These are phyloP conservation scores for Mollisia scopiformis DNA, from an alignment of 2,329 filamentous ascomycete genomes.

Conservation along the genomic window DNA sequence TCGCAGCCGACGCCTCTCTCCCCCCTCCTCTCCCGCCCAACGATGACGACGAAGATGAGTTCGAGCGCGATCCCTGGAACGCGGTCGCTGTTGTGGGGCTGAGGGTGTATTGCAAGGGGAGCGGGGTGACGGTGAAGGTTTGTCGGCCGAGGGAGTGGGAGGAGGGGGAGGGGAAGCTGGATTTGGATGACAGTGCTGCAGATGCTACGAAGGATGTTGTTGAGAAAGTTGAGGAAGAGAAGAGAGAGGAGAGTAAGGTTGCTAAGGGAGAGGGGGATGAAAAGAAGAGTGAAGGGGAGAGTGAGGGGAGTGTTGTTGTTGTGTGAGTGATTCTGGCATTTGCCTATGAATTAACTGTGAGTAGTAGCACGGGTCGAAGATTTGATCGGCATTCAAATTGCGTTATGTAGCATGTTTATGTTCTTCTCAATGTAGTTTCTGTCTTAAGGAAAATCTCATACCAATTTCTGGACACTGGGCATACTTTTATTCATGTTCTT, in stretches of 20 bases:
- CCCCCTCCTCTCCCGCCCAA: slow-evolving; percentile 16
- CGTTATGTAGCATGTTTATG: background rate
- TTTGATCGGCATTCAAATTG: background rate
- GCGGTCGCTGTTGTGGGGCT: slow-evolving; percentile 64
- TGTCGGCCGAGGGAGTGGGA: slow-evolving; percentile 27
- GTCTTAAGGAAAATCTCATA: no score
- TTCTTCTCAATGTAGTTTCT: background rate
- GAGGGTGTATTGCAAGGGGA: slow-evolving; percentile 58
- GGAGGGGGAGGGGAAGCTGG: slow-evolving; percentile 36
- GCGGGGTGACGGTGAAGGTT: slow-evolving; percentile 31
- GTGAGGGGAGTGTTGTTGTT: slow-evolving; percentile 10
- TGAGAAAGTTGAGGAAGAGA: slow-evolving; percentile 14
- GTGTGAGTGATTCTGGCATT: background rate
- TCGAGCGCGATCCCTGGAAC: slow-evolving; percentile 63
- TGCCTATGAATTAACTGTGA: background rate
- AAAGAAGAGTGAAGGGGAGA: slow-evolving; percentile 1
- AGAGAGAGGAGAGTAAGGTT: background rate
- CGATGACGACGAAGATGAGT: slow-evolving; percentile 57
- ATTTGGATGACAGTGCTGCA: slow-evolving; percentile 45
- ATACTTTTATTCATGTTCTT: no score
- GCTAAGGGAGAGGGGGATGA: background rate
- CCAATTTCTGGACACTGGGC: no score
- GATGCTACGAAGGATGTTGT: slow-evolving; percentile 3
- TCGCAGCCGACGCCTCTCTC: slow-evolving; percentile 12
- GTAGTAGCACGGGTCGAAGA: background rate